Evolutionary conservation across 2,329 filamentous ascomycete genomes (phyloP).

Genomic region (Arachnomyces sp.): DNA sequence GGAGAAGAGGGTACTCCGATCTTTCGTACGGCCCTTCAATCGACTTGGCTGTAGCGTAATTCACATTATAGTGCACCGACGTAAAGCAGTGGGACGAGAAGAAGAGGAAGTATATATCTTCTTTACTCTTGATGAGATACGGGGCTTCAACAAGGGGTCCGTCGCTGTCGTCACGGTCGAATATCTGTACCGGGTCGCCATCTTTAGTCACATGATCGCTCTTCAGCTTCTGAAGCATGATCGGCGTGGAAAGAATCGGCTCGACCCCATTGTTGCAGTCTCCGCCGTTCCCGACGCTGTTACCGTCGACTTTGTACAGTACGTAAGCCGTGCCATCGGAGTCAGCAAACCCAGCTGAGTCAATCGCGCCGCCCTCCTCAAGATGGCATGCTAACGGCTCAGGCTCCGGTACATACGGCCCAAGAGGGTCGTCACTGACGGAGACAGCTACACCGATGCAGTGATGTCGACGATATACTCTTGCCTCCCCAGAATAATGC

Average conservation of each 20-base stretch:
- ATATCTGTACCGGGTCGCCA: conserved; percentile 46
- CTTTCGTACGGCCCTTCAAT: conserved; percentile 29
- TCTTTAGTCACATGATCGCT: conserved; percentile 43
- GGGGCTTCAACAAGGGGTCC: conserved; percentile 56
- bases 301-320: conserved; percentile 58
- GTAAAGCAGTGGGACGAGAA: conserved; percentile 54
- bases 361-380: conserved; percentile 51
- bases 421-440: conserved; percentile 15
- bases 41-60: conserved; percentile 44
- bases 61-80: conserved; percentile 47
- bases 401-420: conserved; percentile 41
- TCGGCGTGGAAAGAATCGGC: conserved; percentile 23
- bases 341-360: conserved; percentile 53
- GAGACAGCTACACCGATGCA: conserved; percentile 51
- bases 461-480: conserved; percentile 35
- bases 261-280: conserved; percentile 35
- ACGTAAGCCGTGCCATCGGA: conserved; percentile 46
- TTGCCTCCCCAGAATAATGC: conserved; percentile 47
- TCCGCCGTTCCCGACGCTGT: conserved; percentile 41
- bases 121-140: conserved; percentile 32
- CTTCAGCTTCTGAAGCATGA: conserved; percentile 31
- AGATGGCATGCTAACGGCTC: conserved; percentile 45
- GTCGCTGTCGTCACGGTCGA: conserved; percentile 53
- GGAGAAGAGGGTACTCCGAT: conserved; percentile 22
- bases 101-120: conserved; percentile 48